Evolutionary conservation across 179 eudicot species (phyloP), one percentile per base, ranked within the genome.

Genomic region (Drosera spatulata): DNA sequence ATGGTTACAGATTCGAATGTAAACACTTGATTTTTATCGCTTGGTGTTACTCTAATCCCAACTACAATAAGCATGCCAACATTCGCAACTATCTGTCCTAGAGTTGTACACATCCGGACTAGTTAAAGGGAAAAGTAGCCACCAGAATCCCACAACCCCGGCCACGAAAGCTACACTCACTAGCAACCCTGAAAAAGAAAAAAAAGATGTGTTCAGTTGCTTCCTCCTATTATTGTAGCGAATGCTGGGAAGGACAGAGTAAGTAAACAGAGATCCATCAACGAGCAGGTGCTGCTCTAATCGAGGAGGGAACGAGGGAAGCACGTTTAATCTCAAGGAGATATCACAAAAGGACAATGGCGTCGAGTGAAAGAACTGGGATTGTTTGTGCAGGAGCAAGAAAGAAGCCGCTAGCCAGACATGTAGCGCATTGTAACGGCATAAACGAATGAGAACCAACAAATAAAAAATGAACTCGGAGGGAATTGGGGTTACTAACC

Each of bases 1-100:
- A n/a, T n/a, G n/a, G n/a, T n/a, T n/a, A 22, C 33, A 22, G 1
- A 22, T 22, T 22, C 33, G 33, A 22, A 22, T 22, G 33, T 22
- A 22, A 22, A 22, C 33, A 22, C 33, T 22, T 22, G 33, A 22
- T 22, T 0, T 22, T 1, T 22, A 22, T 22, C 33, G 33, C 33
- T 22, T 22, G 1, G 33, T 22, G 33, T 22, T 22, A 22, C 33
- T 22, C 70, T 77, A 84, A 67, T 62, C 73, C 85, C 82, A 83
- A 62, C 66, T 59, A 72, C 96, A 91, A 65, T 77, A 79, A 64
- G 83, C 74, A 58, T 82, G 96, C 97, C 97, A 91, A 73, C 95
- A 88, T 38, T 33, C 65, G 84, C 97, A 91, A 66, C 66, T 62
- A 62, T 82, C 85, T 42, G 61, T 75, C 64, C 66, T 69, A 45